These are phyloP conservation scores for Fusarium napiforme DNA, from an alignment of 2,329 filamentous ascomycete species.

Conservation along the genomic window DNA sequence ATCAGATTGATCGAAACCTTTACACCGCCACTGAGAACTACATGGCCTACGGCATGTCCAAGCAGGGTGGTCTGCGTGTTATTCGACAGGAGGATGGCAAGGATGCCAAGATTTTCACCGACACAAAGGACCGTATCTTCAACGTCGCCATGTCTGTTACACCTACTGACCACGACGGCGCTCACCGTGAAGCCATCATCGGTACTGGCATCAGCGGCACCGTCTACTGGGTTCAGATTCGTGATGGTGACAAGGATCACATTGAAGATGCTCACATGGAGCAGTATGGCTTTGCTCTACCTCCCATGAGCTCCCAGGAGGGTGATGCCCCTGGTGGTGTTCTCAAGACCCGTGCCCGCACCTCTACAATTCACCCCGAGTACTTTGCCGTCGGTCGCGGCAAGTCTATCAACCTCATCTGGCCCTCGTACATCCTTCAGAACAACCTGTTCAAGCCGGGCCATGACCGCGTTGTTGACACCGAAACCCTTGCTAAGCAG, in stretches of 20 bases:
- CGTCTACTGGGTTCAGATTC: conserved; percentile 93
- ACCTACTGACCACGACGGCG: conserved; percentile 63
- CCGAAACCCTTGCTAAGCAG: conserved; percentile 86
- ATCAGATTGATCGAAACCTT: conserved; percentile 94
- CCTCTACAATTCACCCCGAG: conserved; percentile 87
- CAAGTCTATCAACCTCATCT: conserved; percentile 93
- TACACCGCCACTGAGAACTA: conserved; percentile 90
- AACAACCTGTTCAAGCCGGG: conserved; percentile 72
- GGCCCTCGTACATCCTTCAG: conserved; percentile 71
- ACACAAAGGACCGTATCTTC: conserved; percentile 93
- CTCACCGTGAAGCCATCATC: conserved; percentile 82
- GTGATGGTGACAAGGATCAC: conserved; percentile 79
- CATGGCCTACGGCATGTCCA: conserved; percentile 94
- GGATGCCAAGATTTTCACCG: conserved; percentile 91
- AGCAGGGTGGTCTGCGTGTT: conserved; percentile 90
- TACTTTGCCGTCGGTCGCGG: conserved; percentile 96
- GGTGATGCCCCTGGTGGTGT: conserved; percentile 92
- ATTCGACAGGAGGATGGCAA: conserved; percentile 94
- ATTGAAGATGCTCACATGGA: conserved; percentile 83
- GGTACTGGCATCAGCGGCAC: conserved; percentile 94
- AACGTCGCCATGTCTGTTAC: conserved; percentile 86
- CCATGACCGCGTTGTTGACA: conserved; percentile 79
- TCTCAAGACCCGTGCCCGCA: conserved; percentile 93
- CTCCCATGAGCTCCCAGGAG: conserved; percentile 85
- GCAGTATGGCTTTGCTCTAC: conserved; percentile 87